phyloP scores from a whole-genome alignment of 108 stramenopile species.

The Fistulifera solaris region DNA sequence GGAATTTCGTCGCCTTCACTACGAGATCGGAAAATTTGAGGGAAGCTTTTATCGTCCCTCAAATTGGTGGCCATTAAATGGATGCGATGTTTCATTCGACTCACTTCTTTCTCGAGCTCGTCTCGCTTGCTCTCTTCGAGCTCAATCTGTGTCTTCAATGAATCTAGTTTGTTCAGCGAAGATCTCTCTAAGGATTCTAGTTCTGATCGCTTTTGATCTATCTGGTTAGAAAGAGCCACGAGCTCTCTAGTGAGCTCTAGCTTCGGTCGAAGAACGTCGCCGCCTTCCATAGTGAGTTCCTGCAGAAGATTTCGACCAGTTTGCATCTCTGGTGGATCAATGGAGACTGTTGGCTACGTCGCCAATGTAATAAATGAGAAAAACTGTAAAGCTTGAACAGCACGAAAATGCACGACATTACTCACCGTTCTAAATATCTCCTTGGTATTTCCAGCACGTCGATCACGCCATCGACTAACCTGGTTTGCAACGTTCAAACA shows the following conservation, averaged over 20 bases:
- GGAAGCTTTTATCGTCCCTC: background rate
- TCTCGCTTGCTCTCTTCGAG: background rate
- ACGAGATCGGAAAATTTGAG: too few species aligned
- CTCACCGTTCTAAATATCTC: background rate
- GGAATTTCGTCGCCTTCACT: too few species aligned
- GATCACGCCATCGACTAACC: background rate
- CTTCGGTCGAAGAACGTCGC: background rate
- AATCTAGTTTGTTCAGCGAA: background rate
- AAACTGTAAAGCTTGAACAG: background rate
- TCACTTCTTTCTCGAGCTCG: background rate
- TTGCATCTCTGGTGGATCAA: too few species aligned
- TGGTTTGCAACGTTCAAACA: background rate
- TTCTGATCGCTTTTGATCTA: conserved; percentile 2
- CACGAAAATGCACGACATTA: background rate
- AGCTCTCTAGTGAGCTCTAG: background rate
- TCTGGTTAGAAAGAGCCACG: background rate
- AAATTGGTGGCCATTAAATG: background rate
- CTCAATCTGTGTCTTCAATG: background rate
- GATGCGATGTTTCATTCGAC: background rate
- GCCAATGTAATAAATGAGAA: background rate
- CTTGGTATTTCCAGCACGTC: background rate
- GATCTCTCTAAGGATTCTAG: background rate
- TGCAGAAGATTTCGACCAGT: too few species aligned
- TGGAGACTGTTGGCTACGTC: too few species aligned
- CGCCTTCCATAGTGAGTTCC: background rate